Conservation (phyloP, 345 rosid genomes). For the Arabidopsis suecica region DNA sequence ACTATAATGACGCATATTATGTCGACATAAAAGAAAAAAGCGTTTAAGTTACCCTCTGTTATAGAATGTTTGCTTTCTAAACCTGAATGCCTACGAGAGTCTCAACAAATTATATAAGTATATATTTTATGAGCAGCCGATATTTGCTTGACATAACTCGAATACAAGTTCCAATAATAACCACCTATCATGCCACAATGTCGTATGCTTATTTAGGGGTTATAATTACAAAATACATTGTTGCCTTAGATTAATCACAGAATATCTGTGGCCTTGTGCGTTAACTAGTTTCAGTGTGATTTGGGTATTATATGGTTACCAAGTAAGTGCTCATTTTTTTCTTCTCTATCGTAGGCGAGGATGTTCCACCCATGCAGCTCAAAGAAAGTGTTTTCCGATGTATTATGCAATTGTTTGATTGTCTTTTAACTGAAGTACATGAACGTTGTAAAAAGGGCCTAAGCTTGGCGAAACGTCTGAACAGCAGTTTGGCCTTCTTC, state of each 20-base stretch:
- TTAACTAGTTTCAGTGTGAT: slow-evolving; percentile 21
- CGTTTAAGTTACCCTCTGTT: background rate
- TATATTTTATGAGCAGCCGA: slow-evolving; percentile 1
- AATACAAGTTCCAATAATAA: background rate
- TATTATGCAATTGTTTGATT: slow-evolving; percentile 88
- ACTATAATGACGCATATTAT: slow-evolving; percentile 3
- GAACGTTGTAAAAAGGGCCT: slow-evolving; percentile 99
- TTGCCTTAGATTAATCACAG: slow-evolving; percentile 17
- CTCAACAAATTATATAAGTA: background rate
- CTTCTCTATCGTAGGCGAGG: slow-evolving; percentile 67
- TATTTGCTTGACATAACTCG: slow-evolving; percentile 14
- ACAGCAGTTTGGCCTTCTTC: slow-evolving; percentile 97
- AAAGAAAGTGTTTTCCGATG: slow-evolving; percentile 96
- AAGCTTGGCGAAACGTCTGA: slow-evolving; percentile 92
- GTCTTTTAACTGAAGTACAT: slow-evolving; percentile 95
- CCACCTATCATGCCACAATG: slow-evolving; percentile 4
- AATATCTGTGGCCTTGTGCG: slow-evolving; percentile 17
- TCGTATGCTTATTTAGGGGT: slow-evolving; percentile 15
- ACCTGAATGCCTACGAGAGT: slow-evolving; percentile 1
- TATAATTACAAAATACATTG: slow-evolving; percentile 1
- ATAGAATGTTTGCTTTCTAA: slow-evolving; percentile 20
- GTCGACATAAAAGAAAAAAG: slow-evolving; percentile 5
- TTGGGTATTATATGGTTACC: slow-evolving; percentile 25
- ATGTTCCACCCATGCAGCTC: slow-evolving; percentile 96
- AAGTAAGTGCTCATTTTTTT: slow-evolving; percentile 23